Conservation (phyloP, 176 grass and related monocot genomes). For the Paspalum notatum region DNA sequence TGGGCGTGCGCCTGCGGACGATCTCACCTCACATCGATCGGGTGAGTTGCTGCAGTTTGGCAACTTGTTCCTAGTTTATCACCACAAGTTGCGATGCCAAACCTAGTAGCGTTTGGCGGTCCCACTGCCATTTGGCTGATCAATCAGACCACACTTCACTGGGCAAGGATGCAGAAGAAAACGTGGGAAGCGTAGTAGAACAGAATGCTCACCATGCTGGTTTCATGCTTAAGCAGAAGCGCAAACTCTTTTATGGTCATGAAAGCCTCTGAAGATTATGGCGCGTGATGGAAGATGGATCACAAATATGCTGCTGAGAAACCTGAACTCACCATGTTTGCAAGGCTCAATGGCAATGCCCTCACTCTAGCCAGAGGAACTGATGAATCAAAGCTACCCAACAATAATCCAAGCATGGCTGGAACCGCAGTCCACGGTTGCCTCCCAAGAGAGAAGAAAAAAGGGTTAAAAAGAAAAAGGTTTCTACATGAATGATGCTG, state of each 20-base stretch:
- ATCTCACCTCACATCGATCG: no score
- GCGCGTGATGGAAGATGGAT: not conserved
- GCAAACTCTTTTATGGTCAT: no score
- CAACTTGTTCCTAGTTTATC: no score
- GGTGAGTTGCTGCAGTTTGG: no score
- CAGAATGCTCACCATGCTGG: not conserved
- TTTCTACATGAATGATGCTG: constrained; percentile 54
- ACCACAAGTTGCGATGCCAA: no score
- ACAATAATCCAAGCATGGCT: constrained; percentile 30
- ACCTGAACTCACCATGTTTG: not conserved
- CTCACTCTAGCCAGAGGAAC: not conserved
- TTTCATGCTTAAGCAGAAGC: not conserved
- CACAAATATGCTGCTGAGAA: not conserved
- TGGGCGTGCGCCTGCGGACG: no score
- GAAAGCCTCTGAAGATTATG: not conserved
- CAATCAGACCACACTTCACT: not conserved
- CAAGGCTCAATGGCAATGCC: not conserved
- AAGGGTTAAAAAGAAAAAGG: not conserved
- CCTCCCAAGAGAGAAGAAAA: constrained; percentile 5
- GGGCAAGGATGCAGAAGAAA: constrained; percentile 2
- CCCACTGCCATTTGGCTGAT: not conserved
- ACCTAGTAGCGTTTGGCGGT: not conserved
- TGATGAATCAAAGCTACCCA: constrained; percentile 36
- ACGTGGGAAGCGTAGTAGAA: not conserved
- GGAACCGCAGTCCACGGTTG: not conserved